A percentile compares a stretch with the other conserved stretches of the same genome.
phyloP scores from a whole-genome alignment of 192 early-diverging fungal genomes.

The Dispira simplex region DNA sequence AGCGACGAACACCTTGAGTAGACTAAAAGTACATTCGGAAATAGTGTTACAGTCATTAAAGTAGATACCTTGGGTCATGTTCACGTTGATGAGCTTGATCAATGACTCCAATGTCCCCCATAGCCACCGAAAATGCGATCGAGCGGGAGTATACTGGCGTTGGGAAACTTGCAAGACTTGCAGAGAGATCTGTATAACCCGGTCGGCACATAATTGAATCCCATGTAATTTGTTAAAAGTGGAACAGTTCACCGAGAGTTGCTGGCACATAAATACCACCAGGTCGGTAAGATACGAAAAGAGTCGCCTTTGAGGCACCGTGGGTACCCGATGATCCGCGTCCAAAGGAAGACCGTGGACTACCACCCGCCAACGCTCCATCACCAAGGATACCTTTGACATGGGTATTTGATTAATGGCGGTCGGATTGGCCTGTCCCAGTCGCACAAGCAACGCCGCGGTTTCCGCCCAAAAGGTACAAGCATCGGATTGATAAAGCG shows the following conservation, averaged over 20 bases:
- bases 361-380: background rate
- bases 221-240: background rate
- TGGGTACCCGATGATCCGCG: background rate
- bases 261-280: conserved; percentile 1
- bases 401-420: background rate
- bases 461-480: too few species aligned
- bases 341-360: background rate
- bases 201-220: background rate
- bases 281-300: background rate
- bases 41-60: background rate
- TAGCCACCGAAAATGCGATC: background rate
- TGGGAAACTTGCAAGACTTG: background rate
- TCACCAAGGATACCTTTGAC: background rate
- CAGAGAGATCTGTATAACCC: background rate
- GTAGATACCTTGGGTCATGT: background rate
- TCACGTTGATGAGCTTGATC: background rate
- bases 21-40: background rate
- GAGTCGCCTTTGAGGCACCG: background rate
- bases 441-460: background rate
- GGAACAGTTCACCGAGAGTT: background rate
- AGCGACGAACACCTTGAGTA: background rate
- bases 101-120: background rate
- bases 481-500: too few species aligned
- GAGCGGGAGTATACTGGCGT: background rate
- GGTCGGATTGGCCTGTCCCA: background rate